A percentile compares a stretch with the other conserved stretches of the same genome.
These are phyloP conservation scores for Eutrema yunnanense DNA, from an alignment of 345 rosid genomes.

Conservation along the genomic window DNA sequence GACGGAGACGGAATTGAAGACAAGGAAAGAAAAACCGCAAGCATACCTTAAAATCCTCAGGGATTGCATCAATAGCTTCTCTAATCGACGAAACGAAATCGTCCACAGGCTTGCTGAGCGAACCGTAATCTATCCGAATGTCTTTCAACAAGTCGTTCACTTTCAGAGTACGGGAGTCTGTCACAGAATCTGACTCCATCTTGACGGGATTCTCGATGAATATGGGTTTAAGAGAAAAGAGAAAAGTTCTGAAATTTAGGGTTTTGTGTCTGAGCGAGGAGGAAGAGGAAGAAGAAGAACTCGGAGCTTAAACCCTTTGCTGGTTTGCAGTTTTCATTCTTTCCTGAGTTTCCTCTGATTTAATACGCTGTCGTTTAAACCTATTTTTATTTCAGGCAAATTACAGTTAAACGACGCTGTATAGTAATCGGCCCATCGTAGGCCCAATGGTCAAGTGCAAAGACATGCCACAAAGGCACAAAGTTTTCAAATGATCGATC, in stretches of 20 bases:
- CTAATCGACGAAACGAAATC: constrained; percentile 14
- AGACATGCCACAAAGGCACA: background rate
- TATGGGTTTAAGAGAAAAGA: background rate
- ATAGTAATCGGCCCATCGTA: background rate
- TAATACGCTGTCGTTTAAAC: background rate
- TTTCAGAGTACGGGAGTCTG: constrained; percentile 20
- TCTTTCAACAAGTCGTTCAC: constrained; percentile 24
- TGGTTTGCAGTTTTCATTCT: background rate
- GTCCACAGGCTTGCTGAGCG: constrained; percentile 18
- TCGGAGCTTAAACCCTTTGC: background rate
- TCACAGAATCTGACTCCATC: constrained; percentile 15
- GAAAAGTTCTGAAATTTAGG: background rate
- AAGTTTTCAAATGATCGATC: background rate
- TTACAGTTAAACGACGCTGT: background rate
- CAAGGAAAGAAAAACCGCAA: background rate
- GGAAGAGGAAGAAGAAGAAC: background rate
- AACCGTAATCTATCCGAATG: constrained; percentile 8
- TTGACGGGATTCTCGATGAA: background rate
- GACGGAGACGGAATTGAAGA: background rate
- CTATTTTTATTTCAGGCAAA: background rate
- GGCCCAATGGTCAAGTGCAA: background rate
- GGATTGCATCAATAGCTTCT: constrained; percentile 1
- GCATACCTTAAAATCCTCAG: constrained; percentile 10
- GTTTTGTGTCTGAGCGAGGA: constrained; percentile 1
- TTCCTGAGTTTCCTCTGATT: background rate